Conservation (phyloP, 176 grass and related monocot genomes). For the Hordeum marinum region DNA sequence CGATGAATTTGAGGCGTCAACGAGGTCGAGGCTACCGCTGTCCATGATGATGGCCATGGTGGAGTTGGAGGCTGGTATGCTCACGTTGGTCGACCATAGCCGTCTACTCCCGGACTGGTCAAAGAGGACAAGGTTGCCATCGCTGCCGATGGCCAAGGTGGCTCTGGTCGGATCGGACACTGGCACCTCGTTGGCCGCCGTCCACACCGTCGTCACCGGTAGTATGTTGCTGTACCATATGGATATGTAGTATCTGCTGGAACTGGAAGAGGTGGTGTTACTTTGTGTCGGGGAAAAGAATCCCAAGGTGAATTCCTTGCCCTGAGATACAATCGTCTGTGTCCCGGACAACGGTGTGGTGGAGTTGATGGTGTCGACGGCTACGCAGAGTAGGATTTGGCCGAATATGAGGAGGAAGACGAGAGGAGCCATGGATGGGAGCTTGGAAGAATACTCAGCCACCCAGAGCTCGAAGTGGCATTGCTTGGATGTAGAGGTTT, state of each 20-base stretch:
- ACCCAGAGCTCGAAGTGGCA: background rate
- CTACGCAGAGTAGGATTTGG: constrained; percentile 24
- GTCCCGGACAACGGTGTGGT: constrained; percentile 40
- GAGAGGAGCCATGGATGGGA: constrained; percentile 29
- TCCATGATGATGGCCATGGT: no score
- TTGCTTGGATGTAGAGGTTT: no score
- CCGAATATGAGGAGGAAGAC: constrained; percentile 30
- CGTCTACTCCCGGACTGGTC: constrained; percentile 27
- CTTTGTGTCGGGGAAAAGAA: constrained; percentile 44
- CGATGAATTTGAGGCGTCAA: constrained; percentile 44
- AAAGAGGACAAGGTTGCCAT: constrained; percentile 70
- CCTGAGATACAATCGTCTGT: constrained; percentile 51
- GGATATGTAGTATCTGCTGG: constrained; percentile 56
- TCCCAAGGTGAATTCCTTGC: constrained; percentile 45
- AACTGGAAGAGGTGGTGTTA: constrained; percentile 13
- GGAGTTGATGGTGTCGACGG: constrained; percentile 54
- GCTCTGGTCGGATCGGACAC: constrained; percentile 31
- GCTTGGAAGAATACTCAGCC: background rate
- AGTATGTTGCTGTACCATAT: constrained; percentile 81
- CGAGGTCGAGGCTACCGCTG: background rate
- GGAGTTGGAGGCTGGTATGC: constrained; percentile 7
- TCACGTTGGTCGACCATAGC: constrained; percentile 62
- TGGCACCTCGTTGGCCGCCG: constrained; percentile 38
- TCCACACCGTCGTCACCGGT: constrained; percentile 37
- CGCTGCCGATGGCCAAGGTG: constrained; percentile 26